Base-by-base conservation (phyloP, 768 basidiomycete species). In the Crepidotus variabilis region DNA sequence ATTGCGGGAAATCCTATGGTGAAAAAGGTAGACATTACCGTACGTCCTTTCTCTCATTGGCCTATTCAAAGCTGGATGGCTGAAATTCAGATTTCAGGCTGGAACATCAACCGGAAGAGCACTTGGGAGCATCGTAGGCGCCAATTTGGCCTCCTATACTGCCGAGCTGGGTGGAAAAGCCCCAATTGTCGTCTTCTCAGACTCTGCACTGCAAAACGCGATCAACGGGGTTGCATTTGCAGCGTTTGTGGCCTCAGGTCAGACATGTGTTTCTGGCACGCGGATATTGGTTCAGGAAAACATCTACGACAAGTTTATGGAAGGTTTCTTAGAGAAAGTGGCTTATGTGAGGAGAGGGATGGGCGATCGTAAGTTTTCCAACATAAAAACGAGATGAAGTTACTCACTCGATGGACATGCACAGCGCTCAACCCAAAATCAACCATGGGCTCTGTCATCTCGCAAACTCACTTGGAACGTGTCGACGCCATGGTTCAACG, bases 121-220 rank as follows among this genome's bases (percentile, higher is more conserved):
- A 7, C 68, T 94, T 13, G 92, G 92, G 33, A 78, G 79, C 50
- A 78, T 87, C 13, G 90, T 87, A 4, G 92, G 92, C 33, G 69
- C 75, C 16, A 94, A 94, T 65, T 66, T 94, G 11, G 85, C 86
- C 2, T 69, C 81, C 4, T 92, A 80, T 66, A 93, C 91, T 1
- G 92, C 92, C 0, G 92, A 94, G 64, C 75, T 94, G 5, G 92
- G 92, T 18, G 92, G 92, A 28, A 93, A 94, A 90, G 87, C 92
- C 11, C 92, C 92, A 0, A 83, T 94, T 46, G 66, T 94, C 10
- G 75, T 94, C 9, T 94, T 93, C 64, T 75, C 86, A 50, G 90
- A 94, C 65, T 86, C 90, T 6, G 87, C 93, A 63, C 63, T 91
- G 50, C 60, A 72, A 20, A 78, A 82, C n/a, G 87, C 92, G 0